Conservation (phyloP, 2,329 filamentous ascomycete species). For the Fusarium incarnatum region DNA sequence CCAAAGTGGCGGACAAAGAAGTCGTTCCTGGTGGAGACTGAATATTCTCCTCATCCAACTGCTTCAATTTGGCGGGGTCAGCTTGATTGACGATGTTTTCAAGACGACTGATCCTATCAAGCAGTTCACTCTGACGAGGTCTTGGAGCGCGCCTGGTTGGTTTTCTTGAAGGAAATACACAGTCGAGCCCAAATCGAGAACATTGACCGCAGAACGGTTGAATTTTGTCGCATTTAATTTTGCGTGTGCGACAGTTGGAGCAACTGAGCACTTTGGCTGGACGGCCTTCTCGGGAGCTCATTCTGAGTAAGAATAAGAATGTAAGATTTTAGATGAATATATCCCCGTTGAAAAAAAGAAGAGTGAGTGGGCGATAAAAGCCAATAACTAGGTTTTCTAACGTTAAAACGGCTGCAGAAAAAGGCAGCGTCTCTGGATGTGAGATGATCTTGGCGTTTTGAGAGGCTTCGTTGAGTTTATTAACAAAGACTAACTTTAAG, state of each 20-base stretch:
- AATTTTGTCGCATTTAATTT: constrained; percentile 69
- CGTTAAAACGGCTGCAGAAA: not conserved
- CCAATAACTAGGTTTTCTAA: constrained; percentile 2
- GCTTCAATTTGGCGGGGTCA: constrained; percentile 49
- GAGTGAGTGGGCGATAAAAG: not conserved
- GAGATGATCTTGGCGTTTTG: not conserved
- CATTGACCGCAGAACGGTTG: constrained; percentile 66
- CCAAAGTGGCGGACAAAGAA: constrained; percentile 14
- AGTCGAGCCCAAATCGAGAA: constrained; percentile 59
- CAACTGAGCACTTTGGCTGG: constrained; percentile 61
- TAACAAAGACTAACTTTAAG: not conserved
- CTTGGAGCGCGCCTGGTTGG: constrained; percentile 56
- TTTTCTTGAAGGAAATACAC: constrained; percentile 59
- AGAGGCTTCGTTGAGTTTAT: constrained; percentile 24
- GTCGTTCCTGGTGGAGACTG: constrained; percentile 1
- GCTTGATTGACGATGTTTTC: constrained; percentile 60
- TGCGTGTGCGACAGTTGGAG: constrained; percentile 71
- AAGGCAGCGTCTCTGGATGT: not conserved
- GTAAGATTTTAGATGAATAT: not conserved
- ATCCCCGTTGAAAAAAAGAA: not conserved
- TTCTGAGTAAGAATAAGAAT: constrained; percentile 19
- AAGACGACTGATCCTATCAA: constrained; percentile 58
- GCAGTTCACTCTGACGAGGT: constrained; percentile 57
- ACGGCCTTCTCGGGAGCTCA: constrained; percentile 37
- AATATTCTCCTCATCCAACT: constrained; percentile 39